A percentile compares a stretch with the other conserved stretches of the same genome.
Conservation (phyloP, 1,139 yeast genomes). For the Kodamaea sp. region DNA sequence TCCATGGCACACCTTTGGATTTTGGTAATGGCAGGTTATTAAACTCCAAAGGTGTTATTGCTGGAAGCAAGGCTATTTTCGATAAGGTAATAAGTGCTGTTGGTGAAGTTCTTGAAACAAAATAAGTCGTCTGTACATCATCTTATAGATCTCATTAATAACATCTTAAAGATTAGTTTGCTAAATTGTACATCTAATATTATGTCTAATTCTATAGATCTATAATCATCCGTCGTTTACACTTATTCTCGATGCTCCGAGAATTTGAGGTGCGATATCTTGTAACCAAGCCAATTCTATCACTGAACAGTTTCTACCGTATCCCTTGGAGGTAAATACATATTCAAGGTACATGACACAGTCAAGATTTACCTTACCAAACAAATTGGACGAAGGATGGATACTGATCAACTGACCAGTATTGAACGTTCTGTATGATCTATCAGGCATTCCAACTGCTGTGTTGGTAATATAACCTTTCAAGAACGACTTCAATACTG, state of each 20-base stretch:
- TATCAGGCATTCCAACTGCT: slow-evolving; percentile 93
- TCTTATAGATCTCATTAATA: background rate
- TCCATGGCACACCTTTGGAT: slow-evolving; percentile 68
- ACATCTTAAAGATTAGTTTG: background rate
- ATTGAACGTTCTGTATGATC: slow-evolving; percentile 83
- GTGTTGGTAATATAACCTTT: slow-evolving; percentile 82
- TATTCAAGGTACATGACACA: slow-evolving; percentile 95
- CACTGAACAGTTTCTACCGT: slow-evolving; percentile 86
- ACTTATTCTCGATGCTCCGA: slow-evolving; percentile 45
- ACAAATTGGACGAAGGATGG: slow-evolving; percentile 89
- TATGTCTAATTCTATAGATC: background rate
- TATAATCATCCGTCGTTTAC: slow-evolving; percentile 11
- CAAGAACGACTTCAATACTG: slow-evolving; percentile 73
- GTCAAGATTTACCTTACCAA: slow-evolving; percentile 74
- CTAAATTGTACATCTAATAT: background rate
- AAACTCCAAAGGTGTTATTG: slow-evolving; percentile 86
- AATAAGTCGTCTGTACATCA: background rate
- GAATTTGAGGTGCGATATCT: slow-evolving; percentile 72
- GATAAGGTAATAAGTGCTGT: slow-evolving; percentile 64
- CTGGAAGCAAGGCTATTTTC: slow-evolving; percentile 71
- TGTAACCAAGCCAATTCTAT: slow-evolving; percentile 85
- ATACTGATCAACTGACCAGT: slow-evolving; percentile 81
- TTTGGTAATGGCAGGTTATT: slow-evolving; percentile 88
- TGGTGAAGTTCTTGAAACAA: slow-evolving; percentile 9
- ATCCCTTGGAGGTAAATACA: slow-evolving; percentile 90